phyloP scores from a whole-genome alignment of 805 yeast genomes.

The Cyberlindnera mycetangii region DNA sequence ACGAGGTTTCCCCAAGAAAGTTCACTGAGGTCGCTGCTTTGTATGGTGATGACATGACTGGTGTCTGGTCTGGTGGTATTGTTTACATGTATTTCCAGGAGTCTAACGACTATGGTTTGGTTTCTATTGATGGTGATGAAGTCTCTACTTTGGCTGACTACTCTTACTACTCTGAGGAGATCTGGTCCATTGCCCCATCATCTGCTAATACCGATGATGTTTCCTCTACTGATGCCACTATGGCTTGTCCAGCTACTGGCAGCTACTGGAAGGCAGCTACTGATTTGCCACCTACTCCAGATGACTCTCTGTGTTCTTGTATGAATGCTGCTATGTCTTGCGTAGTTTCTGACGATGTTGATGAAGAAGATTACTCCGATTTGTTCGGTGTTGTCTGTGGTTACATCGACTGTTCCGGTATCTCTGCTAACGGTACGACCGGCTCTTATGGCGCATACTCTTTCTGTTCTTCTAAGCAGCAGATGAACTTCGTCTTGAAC shows the following conservation, averaged over 20 bases:
- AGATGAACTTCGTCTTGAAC: constrained; percentile 64
- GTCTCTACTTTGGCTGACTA: constrained; percentile 64
- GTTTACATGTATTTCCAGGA: constrained; percentile 84
- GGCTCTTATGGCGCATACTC: constrained; percentile 75
- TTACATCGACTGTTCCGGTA: constrained; percentile 54
- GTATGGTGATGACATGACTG: constrained; percentile 68
- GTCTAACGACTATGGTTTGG: constrained; percentile 72
- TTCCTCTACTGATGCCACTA: constrained; percentile 40
- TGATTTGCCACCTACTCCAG: constrained; percentile 78
- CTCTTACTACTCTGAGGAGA: constrained; percentile 58
- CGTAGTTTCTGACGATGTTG: constrained; percentile 56
- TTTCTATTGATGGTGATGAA: constrained; percentile 42
- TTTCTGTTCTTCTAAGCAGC: constrained; percentile 63
- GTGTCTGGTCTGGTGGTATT: constrained; percentile 88
- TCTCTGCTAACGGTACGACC: constrained; percentile 55
- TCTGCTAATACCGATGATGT: constrained; percentile 39
- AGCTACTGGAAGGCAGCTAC: constrained; percentile 63
- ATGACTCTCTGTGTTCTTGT: constrained; percentile 62
- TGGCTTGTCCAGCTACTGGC: constrained; percentile 60
- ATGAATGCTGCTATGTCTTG: constrained; percentile 52
- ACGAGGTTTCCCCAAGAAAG: constrained; percentile 62
- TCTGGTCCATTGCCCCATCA: constrained; percentile 52
- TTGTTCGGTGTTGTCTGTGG: constrained; percentile 60
- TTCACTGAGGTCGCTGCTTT: constrained; percentile 70
- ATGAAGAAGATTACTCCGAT: constrained; percentile 52